Base-by-base conservation (phyloP, 495 filamentous ascomycete genomes). In the Annulohypoxylon bovei region DNA sequence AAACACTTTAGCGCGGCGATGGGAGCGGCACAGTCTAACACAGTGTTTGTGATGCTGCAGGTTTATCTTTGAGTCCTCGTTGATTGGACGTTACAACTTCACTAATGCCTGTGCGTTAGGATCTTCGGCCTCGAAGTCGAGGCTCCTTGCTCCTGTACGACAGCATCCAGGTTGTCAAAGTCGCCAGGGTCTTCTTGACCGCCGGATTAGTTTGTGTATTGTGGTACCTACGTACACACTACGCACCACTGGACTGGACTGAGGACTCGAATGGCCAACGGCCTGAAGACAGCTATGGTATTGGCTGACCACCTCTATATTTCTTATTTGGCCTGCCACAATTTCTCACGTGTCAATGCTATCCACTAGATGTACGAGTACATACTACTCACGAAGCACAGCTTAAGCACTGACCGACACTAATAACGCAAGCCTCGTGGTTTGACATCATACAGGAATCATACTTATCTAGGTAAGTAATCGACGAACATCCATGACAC, bases 21-120 rank as follows among this genome's bases (percentile, higher is more conserved):
- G 60, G 55, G 35, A 54, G 52, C 56, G 16, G 49, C 35, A 77
- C 75, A 74, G 74, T 76, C 46, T 56, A 53, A 46, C 61, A 76
- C 74, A 77, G 75, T 75, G 75, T 66, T 52, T 65, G 55, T 35
- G 37, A 53, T 70, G 54, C 68, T 77, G 75, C 75, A 77, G 69
- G 69, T 75, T 77, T 77, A 77, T 77, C 75, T 77, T 70, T 69
- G 42, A 57, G 69, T 56, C 60, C 3, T 32, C 42, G 32, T 60
- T 75, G 72, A 75, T 75, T 77, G 75, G 75, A 71, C 22, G 58
- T 20, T 47, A 27, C 25, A 49, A 63, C 20, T 37, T 39, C 57
- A 64, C 68, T 71, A 71, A 67, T 71, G 68, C 63, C 50, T 44
- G 63, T 71, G 59, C 49, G 67, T 71, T 56, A 54, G 44, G 47